Conservation (phyloP, 2,329 filamentous ascomycete species). For the Paecilomyces sp. region DNA sequence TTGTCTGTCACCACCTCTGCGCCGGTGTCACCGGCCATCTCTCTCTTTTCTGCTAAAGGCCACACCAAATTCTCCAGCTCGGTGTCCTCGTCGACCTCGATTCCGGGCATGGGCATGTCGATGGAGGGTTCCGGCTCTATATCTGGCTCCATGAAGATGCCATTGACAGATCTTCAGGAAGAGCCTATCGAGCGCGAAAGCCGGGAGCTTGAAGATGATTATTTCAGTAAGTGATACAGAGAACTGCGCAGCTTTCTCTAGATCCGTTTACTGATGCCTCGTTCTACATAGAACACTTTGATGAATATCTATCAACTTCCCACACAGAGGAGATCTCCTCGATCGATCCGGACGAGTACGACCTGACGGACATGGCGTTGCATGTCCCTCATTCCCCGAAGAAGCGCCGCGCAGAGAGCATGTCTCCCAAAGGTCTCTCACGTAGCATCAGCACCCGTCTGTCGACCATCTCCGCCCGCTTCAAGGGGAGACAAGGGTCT, state of each 20-base stretch:
- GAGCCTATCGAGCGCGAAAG: constrained; percentile 65
- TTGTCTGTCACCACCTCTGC: constrained; percentile 27
- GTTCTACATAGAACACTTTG: constrained; percentile 26
- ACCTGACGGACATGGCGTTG: constrained; percentile 57
- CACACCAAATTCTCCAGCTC: constrained; percentile 54
- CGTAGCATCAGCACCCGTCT: constrained; percentile 59
- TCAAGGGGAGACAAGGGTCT: constrained; percentile 31
- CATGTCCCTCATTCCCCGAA: constrained; percentile 49
- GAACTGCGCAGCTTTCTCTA: constrained; percentile 6
- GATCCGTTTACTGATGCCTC: constrained; percentile 4
- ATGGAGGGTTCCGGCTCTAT: constrained; percentile 44
- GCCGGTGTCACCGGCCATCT: constrained; percentile 31
- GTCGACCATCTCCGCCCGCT: constrained; percentile 60
- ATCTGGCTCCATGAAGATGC: constrained; percentile 51
- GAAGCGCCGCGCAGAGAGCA: constrained; percentile 48
- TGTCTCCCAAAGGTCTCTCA: constrained; percentile 44
- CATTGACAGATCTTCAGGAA: constrained; percentile 76
- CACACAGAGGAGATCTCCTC: constrained; percentile 20
- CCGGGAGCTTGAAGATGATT: constrained; percentile 50
- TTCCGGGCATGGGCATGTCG: constrained; percentile 45
- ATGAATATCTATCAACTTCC: constrained; percentile 19
- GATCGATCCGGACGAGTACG: constrained; percentile 28
- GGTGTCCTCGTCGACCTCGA: constrained; percentile 63
- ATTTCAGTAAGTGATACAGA: constrained; percentile 59
- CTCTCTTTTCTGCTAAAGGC: constrained; percentile 31